phyloP scores from a whole-genome alignment of 2,329 filamentous ascomycete species.

The Nemania sp. region DNA sequence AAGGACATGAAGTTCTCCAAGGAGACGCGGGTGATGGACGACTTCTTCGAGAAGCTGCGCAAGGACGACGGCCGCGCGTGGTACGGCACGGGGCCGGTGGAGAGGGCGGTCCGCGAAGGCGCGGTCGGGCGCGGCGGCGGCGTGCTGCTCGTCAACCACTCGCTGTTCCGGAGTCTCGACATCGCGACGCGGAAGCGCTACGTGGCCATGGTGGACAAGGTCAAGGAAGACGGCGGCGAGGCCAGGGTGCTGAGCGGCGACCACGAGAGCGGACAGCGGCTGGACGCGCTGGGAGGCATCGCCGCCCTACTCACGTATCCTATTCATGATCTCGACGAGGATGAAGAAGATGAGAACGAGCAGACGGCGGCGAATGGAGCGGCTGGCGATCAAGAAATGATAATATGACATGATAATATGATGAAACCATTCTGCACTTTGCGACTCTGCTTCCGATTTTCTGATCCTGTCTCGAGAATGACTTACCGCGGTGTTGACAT shows the following conservation, averaged over 20 bases:
- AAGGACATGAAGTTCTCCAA: conserved; percentile 85
- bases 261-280: conserved; percentile 86
- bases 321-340: conserved; percentile 76
- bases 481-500: neutral
- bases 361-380: conserved; percentile 35
- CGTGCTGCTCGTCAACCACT: conserved; percentile 82
- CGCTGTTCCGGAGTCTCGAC: conserved; percentile 82
- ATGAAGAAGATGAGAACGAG: conserved; percentile 41
- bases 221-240: conserved; percentile 85
- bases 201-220: conserved; percentile 83
- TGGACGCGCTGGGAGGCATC: conserved; percentile 83
- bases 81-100: conserved; percentile 84
- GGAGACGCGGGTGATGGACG: conserved; percentile 83
- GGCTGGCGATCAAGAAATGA: conserved; percentile 30
- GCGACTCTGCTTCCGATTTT: neutral
- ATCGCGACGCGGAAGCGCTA: conserved; percentile 76
- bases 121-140: conserved; percentile 87
- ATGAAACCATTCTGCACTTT: neutral
- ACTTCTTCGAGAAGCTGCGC: conserved; percentile 76
- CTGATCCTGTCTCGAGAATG: neutral
- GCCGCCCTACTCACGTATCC: conserved; percentile 92
- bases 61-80: conserved; percentile 86
- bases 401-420: conserved; percentile 37
- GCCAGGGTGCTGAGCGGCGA: conserved; percentile 87
- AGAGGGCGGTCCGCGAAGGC: conserved; percentile 80